Evolutionary conservation across 108 stramenopile species (phyloP).

Genomic region (Chaetoceros tenuissimus): DNA sequence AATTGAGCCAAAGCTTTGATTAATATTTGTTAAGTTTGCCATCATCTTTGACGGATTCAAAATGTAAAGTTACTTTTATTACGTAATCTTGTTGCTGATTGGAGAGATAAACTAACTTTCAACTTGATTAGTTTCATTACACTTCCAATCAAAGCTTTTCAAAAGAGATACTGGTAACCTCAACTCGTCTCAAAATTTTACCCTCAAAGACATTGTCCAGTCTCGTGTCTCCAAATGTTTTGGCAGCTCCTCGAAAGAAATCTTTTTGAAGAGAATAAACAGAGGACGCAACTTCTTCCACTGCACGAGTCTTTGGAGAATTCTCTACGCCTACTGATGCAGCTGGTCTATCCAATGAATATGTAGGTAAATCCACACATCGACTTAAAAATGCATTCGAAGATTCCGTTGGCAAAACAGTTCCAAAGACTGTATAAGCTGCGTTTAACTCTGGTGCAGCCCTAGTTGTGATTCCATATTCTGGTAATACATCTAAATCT

Average conservation of each 20-base stretch:
- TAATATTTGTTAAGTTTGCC: no score
- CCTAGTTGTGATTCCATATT: slow-evolving; percentile 77
- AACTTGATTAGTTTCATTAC: no score
- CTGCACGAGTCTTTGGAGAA: slow-evolving; percentile 9
- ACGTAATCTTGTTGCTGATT: no score
- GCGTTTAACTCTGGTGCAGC: slow-evolving; percentile 37
- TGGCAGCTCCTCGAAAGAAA: slow-evolving; percentile 75
- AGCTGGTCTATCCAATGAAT: slow-evolving; percentile 34
- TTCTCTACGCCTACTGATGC: slow-evolving; percentile 4
- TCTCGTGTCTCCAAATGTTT: slow-evolving; percentile 68
- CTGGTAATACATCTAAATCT: slow-evolving; percentile 51
- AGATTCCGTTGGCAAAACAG: slow-evolving; percentile 38
- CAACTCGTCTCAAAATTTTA: slow-evolving; percentile 68
- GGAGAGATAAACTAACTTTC: no score
- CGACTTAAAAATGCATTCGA: slow-evolving; percentile 40
- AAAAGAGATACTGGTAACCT: slow-evolving; percentile 36
- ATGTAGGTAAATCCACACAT: slow-evolving; percentile 57
- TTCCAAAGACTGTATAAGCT: slow-evolving; percentile 75
- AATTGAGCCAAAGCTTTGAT: no score
- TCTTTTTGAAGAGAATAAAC: slow-evolving; percentile 69
- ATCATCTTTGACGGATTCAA: no score
- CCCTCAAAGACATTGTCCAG: slow-evolving; percentile 69
- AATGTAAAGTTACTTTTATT: no score
- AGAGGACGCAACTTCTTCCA: slow-evolving; percentile 38
- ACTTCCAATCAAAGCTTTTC: neutral